Evolutionary conservation across 2,329 filamentous ascomycete genomes (phyloP).

Genomic region (Pyrenophora graminea): DNA sequence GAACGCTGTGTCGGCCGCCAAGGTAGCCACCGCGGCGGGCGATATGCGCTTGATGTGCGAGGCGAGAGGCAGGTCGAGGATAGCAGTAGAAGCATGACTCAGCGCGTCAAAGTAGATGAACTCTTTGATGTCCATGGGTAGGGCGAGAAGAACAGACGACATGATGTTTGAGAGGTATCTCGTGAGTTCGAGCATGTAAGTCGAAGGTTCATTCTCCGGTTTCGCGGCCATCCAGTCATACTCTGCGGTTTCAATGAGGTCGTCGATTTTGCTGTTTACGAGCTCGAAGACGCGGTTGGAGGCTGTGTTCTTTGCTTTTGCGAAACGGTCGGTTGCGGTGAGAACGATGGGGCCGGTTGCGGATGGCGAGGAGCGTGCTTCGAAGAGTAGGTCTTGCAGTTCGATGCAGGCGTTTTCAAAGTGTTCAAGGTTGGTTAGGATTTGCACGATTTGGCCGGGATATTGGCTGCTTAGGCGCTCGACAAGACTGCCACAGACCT

Average conservation of each 20-base stretch:
- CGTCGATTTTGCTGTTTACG: slow-evolving; percentile 98
- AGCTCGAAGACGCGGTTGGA: slow-evolving; percentile 98
- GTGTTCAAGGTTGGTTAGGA: slow-evolving; percentile 95
- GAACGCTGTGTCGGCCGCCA: slow-evolving; percentile 82
- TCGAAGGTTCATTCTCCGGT: slow-evolving; percentile 74
- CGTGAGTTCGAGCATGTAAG: slow-evolving; percentile 94
- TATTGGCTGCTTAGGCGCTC: slow-evolving; percentile 91
- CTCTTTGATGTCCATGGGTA: slow-evolving; percentile 96
- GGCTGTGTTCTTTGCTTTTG: slow-evolving; percentile 88
- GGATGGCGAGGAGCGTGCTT: slow-evolving; percentile 79
- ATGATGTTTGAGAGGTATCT: slow-evolving; percentile 94
- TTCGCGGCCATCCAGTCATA: slow-evolving; percentile 81
- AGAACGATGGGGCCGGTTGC: slow-evolving; percentile 80
- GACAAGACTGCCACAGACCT: slow-evolving; percentile 88
- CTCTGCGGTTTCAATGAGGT: slow-evolving; percentile 93
- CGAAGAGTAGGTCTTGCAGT: slow-evolving; percentile 81
- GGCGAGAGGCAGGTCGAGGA: slow-evolving; percentile 78
- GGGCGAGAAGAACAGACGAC: slow-evolving; percentile 86
- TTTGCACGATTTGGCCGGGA: slow-evolving; percentile 96
- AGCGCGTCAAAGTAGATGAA: slow-evolving; percentile 97
- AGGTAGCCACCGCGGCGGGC: slow-evolving; percentile 77
- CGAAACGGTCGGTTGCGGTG: slow-evolving; percentile 82
- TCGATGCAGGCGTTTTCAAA: slow-evolving; percentile 93
- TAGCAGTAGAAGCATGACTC: slow-evolving; percentile 84
- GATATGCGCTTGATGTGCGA: slow-evolving; percentile 83